Base-by-base conservation (phyloP, 208 protist genomes). In the Trypanosoma platydactyli region DNA sequence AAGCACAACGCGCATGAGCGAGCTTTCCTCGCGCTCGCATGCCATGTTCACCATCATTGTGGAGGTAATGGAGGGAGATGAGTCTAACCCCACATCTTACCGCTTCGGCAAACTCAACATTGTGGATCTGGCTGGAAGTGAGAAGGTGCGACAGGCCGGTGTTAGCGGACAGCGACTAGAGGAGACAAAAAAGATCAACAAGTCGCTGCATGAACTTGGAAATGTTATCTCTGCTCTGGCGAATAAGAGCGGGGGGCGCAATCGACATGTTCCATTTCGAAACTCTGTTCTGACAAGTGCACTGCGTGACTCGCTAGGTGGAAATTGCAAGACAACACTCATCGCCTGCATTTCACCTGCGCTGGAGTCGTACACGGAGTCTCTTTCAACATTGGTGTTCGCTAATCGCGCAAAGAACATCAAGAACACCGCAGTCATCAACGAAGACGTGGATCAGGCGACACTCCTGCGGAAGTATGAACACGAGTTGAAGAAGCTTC, bases 1-100 rank as follows among this genome's bases (percentile, higher is more conserved):
- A 33, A 89, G 79, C 7, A 52, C 77, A 12, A 99, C 97, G 3
- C 76, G 82, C 54, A 92, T 98, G 79, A 99, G 98, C 75, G 83
- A 96, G 24, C 64, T 90, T 9, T 98, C 91, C 24, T 97, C 84
- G 20, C 86, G 97, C 42, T 98, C 97, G 11, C 98, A 99, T 77
- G 97, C 97, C 25, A 97, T 99, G 52, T 90, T 99, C 66, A 89
- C 77, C 0, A 74, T 95, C 20, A 65, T 83, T 18, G 80, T 94
- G 33, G 80, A 90, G 60, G 71, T 76, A 25, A 79, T 79, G 57
- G 73, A 88, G 45, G 76, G 64, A 15, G 70, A 84, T 58, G 58
- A 71, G 60, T 44, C 88, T 48, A 67, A 61, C 49, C 75, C 88
- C 62, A 75, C 84, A 68, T 77, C 77, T 49, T 73, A 76, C 79